Evolutionary conservation across 805 yeast species (phyloP), one percentile per base, ranked within the genome.

Genomic region (Brettanomyces anomalus): DNA sequence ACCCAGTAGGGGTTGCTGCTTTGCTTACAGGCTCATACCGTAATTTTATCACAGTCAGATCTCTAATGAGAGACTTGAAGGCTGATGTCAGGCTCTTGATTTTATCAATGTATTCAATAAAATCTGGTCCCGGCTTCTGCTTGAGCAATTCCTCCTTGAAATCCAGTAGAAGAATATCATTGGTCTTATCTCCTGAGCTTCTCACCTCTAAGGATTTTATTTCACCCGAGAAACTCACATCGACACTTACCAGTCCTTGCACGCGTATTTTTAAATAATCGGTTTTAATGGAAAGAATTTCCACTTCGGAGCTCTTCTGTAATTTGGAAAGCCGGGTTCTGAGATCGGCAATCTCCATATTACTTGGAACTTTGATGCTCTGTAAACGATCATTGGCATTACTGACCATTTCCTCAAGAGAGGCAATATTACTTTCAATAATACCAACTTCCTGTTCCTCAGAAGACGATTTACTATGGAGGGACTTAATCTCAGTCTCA

Each of bases 361-460:
- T 42, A 3, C 55, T 41, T 3, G 62, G 62, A 3, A 43, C 33
- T 6, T 37, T 42, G 17, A 39, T 16, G 14, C 33, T 13, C n/a
- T 38, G 26, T 1, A 50, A 24, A 24, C 28, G 28, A 24, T 24
- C 28, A 24, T 24, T 24, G 28, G 28, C 28, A 24, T 24, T 24
- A 24, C 28, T 11, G 28, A 7, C 10, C 28, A 7, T 24, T 24
- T 24, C 28, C 28, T 24, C 28, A 24, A 24, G 28, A 7, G 10
- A 24, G 6, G 28, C 28, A 24, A 24, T 11, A 2, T 24, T 2
- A 7, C 28, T 24, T 24, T 24, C 28, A 7, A 11, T 11, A 24
- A 24, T 7, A 7, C 10, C 28, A 24, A 24, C 28, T 24, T 24
- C 28, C 10, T 24, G 6, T 24, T 24, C 28, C 10, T 24, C 28